Conservation (phyloP, 2,329 filamentous ascomycete species). For the Microdochium paspali region DNA sequence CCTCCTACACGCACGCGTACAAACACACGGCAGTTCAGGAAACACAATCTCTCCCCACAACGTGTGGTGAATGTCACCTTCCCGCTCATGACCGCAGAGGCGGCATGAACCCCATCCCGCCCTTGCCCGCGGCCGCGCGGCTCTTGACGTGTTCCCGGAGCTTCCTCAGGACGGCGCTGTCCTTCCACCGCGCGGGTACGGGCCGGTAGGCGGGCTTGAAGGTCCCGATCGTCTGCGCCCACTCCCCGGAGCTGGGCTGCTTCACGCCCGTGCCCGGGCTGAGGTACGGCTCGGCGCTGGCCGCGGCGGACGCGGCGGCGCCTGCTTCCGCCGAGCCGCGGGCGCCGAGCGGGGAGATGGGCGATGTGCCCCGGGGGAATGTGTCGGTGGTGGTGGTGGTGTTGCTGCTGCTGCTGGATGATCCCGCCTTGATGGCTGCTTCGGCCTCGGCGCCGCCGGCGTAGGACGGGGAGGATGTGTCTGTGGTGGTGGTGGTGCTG, state of each 20-base stretch:
- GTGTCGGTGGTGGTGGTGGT: neutral
- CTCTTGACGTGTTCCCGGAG: conserved; percentile 72
- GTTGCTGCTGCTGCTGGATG: neutral
- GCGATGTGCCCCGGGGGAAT: neutral
- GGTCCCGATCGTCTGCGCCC: conserved; percentile 91
- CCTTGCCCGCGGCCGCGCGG: conserved; percentile 39
- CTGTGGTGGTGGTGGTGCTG: conserved; percentile 8
- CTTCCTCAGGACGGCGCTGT: conserved; percentile 68
- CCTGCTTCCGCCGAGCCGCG: conserved; percentile 15
- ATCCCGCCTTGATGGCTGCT: conserved; percentile 5
- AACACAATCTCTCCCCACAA: too few relatives aligned
- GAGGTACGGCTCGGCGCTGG: conserved; percentile 15
- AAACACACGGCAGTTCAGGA: too few relatives aligned
- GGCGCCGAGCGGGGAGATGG: conserved; percentile 3
- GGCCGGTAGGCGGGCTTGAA: conserved; percentile 91
- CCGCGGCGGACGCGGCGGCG: conserved; percentile 18
- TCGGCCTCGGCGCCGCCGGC: conserved; percentile 13
- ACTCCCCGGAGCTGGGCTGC: too few relatives aligned
- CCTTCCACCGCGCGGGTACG: conserved; percentile 76
- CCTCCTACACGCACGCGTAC: too few relatives aligned
- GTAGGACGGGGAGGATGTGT: conserved; percentile 12
- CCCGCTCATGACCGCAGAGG: conserved; percentile 21
- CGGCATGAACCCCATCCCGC: conserved; percentile 51
- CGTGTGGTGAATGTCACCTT: too few relatives aligned
- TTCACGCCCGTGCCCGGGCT: conserved; percentile 27